Evolutionary conservation across 805 yeast genomes (phyloP).

Genomic region (Candida awuae): DNA sequence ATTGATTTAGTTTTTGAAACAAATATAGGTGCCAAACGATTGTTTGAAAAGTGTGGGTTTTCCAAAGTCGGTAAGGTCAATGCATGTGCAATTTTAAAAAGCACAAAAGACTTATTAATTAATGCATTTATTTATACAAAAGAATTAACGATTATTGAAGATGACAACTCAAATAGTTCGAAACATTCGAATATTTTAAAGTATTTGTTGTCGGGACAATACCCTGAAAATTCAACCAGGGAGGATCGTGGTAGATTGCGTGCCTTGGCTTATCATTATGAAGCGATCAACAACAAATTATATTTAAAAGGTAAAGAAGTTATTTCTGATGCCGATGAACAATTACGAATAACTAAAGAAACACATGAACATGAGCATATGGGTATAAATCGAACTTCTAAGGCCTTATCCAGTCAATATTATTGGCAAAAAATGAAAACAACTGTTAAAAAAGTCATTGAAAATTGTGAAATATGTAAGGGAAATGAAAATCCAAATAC

Average conservation of each 20-base stretch:
- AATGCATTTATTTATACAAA: conserved; percentile 83
- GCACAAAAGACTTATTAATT: conserved; percentile 66
- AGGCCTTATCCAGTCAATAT: conserved; percentile 66
- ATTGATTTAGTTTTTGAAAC: conserved; percentile 86
- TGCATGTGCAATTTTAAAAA: conserved; percentile 84
- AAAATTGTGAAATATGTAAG: conserved; percentile 67
- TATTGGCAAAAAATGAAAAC: conserved; percentile 91
- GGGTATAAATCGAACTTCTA: conserved; percentile 84
- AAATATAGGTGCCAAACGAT: conserved; percentile 71
- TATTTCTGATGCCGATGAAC: conserved; percentile 66
- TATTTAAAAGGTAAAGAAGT: conserved; percentile 60
- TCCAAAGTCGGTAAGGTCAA: conserved; percentile 71
- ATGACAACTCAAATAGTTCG: conserved; percentile 12
- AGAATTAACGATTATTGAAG: conserved; percentile 51
- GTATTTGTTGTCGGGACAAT: conserved; percentile 75
- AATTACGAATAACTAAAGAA: conserved; percentile 63
- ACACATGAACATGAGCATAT: conserved; percentile 63
- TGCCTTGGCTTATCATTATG: conserved; percentile 70
- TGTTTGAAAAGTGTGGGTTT: conserved; percentile 71
- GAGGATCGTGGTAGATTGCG: conserved; percentile 84
- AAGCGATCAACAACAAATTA: conserved; percentile 61
- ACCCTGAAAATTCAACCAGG: conserved; percentile 76
- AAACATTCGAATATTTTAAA: conserved; percentile 63
- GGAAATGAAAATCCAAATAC: background rate
- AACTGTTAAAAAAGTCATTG: conserved; percentile 72